Conservation (phyloP, 306 rosid genomes). For the Fragaria vesca region DNA sequence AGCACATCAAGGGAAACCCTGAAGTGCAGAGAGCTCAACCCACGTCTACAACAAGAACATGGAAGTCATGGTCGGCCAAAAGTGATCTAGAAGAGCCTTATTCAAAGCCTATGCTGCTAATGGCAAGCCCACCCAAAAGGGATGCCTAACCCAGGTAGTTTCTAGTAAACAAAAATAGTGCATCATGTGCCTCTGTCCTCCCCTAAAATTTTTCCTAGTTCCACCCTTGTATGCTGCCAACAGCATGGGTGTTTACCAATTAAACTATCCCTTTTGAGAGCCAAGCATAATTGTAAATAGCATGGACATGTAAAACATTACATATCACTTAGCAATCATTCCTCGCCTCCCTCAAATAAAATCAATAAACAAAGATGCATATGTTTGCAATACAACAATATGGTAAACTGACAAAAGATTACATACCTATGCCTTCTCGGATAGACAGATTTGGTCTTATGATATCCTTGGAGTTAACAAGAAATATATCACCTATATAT, state of each 20-base stretch:
- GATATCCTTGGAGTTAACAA: slow-evolving; percentile 71
- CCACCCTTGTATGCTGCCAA: neutral
- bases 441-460: slow-evolving; percentile 87
- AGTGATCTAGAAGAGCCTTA: neutral
- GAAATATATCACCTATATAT: slow-evolving; percentile 78
- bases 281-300: neutral
- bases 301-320: neutral
- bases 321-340: neutral
- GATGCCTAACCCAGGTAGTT: neutral
- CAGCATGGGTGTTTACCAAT: neutral
- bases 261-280: neutral
- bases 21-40: neutral
- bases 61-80: neutral
- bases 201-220: neutral
- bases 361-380: neutral
- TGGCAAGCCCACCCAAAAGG: neutral
- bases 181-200: neutral
- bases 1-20: neutral
- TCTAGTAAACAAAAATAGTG: neutral
- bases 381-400: neutral
- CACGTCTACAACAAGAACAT: neutral
- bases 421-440: slow-evolving; percentile 90
- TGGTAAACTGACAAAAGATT: neutral
- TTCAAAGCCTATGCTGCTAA: neutral
- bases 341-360: neutral